Conservation (phyloP, 768 basidiomycete genomes). For the Serendipita sp. region DNA sequence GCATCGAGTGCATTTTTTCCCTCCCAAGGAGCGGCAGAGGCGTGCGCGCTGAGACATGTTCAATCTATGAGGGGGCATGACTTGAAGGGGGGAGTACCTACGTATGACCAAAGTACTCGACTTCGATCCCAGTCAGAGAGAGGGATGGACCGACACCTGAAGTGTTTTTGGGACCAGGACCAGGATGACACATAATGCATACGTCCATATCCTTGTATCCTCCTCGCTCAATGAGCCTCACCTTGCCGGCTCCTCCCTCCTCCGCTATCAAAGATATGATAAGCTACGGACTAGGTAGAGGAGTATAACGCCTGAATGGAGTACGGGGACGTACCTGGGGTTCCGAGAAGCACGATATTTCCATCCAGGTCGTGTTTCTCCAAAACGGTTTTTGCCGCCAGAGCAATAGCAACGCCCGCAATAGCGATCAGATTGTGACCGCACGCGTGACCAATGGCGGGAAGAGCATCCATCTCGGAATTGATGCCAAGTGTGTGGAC, state of each 20-base stretch:
- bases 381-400: slow-evolving; percentile 49
- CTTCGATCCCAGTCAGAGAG: slow-evolving; percentile 41
- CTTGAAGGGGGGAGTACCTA: slow-evolving; percentile 20
- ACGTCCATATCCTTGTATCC: slow-evolving; percentile 64
- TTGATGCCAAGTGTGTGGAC: slow-evolving; percentile 64
- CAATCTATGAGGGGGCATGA: not conserved
- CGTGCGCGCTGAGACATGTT: slow-evolving; percentile 43
- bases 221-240: slow-evolving; percentile 48
- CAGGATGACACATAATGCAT: slow-evolving; percentile 76
- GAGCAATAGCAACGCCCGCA: slow-evolving; percentile 53
- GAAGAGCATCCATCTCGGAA: slow-evolving; percentile 62
- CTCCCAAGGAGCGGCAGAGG: slow-evolving; percentile 74
- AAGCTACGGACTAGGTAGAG: no score
- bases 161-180: slow-evolving; percentile 55
- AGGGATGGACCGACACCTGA: slow-evolving; percentile 50
- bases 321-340: slow-evolving; percentile 38
- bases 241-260: slow-evolving; percentile 64
- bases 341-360: slow-evolving; percentile 57
- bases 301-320: slow-evolving; percentile 14
- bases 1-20: slow-evolving; percentile 80
- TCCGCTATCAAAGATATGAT: slow-evolving; percentile 35
- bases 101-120: slow-evolving; percentile 65
- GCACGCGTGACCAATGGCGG: slow-evolving; percentile 27
- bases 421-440: slow-evolving; percentile 78
- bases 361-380: slow-evolving; percentile 47